Evolutionary conservation across 164 flowering plant species (phyloP).

Genomic region (Vitis rotundifolia): DNA sequence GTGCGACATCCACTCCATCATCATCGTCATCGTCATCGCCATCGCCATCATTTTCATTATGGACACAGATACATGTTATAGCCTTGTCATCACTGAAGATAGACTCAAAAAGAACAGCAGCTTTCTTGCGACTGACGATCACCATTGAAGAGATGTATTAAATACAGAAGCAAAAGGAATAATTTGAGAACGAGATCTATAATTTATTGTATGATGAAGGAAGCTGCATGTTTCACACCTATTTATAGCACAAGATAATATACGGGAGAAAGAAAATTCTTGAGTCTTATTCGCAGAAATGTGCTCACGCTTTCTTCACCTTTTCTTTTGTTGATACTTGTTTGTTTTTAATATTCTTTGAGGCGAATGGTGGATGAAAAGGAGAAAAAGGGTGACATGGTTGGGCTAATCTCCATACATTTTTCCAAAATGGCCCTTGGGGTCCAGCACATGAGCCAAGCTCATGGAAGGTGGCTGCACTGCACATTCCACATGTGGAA

Average conservation of each 20-base stretch:
- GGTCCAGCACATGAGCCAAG: constrained; percentile 7
- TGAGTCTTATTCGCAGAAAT: no score
- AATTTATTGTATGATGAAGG: not conserved
- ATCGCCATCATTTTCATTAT: constrained; percentile 16
- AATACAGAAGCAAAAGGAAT: not conserved
- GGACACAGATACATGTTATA: no score
- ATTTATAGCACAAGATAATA: no score
- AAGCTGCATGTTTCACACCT: not conserved
- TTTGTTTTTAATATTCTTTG: no score
- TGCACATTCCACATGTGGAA: constrained; percentile 22
- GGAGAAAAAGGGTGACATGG: constrained; percentile 5
- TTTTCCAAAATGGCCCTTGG: constrained; percentile 13
- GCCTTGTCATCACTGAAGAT: not conserved
- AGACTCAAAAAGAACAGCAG: not conserved
- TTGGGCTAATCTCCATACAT: constrained; percentile 17
- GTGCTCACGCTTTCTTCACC: no score
- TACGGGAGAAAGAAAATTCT: no score
- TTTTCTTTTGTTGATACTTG: no score
- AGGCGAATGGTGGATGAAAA: no score
- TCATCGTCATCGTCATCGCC: constrained; percentile 18
- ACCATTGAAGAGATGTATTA: constrained; percentile 1
- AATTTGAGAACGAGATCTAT: not conserved
- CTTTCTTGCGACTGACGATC: constrained; percentile 5
- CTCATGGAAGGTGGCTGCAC: constrained; percentile 32
- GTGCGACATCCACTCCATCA: constrained; percentile 26